Percentiles rank a stretch among this genome's conserved stretches.
These are phyloP conservation scores for Moesziomyces antarcticus DNA, from an alignment of 1,284 basidiomycete species.

Conservation along the genomic window DNA sequence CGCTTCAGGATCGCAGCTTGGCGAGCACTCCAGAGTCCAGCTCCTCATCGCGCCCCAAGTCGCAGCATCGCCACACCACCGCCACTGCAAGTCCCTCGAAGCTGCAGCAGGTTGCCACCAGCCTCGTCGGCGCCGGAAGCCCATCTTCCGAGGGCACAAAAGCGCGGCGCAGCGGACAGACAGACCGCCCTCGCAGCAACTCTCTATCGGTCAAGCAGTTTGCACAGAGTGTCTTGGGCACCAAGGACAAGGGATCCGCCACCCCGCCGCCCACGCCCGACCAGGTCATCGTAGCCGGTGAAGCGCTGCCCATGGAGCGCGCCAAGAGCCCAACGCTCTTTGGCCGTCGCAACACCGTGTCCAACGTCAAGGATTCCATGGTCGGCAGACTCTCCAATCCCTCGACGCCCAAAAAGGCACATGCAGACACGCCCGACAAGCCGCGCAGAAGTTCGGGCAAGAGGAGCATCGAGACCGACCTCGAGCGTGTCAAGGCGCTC, in stretches of 20 bases:
- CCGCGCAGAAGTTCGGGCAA: slow-evolving; percentile 35
- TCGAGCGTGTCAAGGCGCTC: slow-evolving; percentile 41
- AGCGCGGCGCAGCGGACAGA: slow-evolving; percentile 19
- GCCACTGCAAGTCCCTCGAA: slow-evolving; percentile 33
- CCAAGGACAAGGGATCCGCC: slow-evolving; percentile 29
- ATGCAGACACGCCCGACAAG: slow-evolving; percentile 15
- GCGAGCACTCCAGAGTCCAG: slow-evolving; percentile 26
- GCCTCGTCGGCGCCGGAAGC: slow-evolving; percentile 10
- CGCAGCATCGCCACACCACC: slow-evolving; percentile 42
- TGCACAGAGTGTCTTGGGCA: slow-evolving; percentile 42
- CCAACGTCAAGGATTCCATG: slow-evolving; percentile 41
- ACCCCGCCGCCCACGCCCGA: slow-evolving; percentile 17
- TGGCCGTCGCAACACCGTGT: slow-evolving; percentile 44
- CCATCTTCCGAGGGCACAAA: slow-evolving; percentile 23
- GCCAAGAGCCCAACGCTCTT: slow-evolving; percentile 54
- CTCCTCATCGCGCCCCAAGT: slow-evolving; percentile 20
- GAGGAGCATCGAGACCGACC: slow-evolving; percentile 33
- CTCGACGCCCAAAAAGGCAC: slow-evolving; percentile 41
- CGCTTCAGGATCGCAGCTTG: slow-evolving; percentile 11
- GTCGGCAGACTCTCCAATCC: slow-evolving; percentile 33
- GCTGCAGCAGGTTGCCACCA: slow-evolving; percentile 28
- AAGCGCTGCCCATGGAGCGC: slow-evolving; percentile 42
- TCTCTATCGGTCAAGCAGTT: slow-evolving; percentile 53
- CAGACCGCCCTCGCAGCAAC: slow-evolving; percentile 53
- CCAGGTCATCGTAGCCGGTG: slow-evolving; percentile 45